Evolutionary conservation across 805 yeast genomes (phyloP).

Genomic region (Candida lessepsii): DNA sequence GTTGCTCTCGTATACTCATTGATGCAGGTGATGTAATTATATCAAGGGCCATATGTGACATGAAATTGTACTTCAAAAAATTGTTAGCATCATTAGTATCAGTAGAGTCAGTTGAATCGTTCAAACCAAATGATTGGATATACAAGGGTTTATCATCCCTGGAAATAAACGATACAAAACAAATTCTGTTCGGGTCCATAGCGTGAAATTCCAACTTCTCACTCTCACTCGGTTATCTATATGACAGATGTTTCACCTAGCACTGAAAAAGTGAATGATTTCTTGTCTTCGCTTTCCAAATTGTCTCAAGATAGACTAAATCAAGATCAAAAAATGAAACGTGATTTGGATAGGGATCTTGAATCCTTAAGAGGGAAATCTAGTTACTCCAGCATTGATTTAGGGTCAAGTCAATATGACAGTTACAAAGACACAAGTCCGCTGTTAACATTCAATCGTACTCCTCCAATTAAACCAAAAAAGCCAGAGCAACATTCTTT

Average conservation of each 20-base stretch:
- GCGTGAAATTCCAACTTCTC: background rate
- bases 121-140: constrained; percentile 46
- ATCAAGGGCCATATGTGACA: constrained; percentile 76
- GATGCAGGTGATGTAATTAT: constrained; percentile 56
- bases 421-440: constrained; percentile 7
- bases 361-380: constrained; percentile 15
- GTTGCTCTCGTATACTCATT: constrained; percentile 38
- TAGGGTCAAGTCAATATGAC: constrained; percentile 1
- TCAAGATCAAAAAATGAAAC: constrained; percentile 36
- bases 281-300: constrained; percentile 33
- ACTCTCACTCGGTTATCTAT: constrained; percentile 1
- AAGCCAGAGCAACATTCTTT: constrained; percentile 8
- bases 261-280: constrained; percentile 36
- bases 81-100: constrained; percentile 34
- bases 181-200: constrained; percentile 26
- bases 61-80: constrained; percentile 60
- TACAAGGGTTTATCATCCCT: constrained; percentile 59
- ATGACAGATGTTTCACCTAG: constrained; percentile 13
- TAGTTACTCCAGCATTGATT: background rate
- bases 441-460: constrained; percentile 12
- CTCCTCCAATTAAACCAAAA: constrained; percentile 6
- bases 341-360: constrained; percentile 31
- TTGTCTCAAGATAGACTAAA: constrained; percentile 33
- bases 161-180: constrained; percentile 58
- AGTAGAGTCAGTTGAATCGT: constrained; percentile 1